phyloP scores from a whole-genome alignment of 371 early-diverging fungal species.

The Mucor irregularis region DNA sequence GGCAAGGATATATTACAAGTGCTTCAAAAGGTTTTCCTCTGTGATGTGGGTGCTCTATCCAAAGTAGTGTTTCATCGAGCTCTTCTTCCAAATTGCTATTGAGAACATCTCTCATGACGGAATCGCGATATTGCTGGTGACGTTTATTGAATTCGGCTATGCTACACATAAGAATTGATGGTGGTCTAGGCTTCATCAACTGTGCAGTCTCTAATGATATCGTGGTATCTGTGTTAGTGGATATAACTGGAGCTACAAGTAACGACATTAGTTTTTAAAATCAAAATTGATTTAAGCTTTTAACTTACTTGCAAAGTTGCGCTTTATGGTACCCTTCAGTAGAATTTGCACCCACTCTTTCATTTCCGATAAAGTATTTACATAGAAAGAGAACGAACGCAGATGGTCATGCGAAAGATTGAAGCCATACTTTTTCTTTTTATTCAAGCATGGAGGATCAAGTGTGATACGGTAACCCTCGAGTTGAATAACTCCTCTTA shows the following conservation, averaged over 20 bases:
- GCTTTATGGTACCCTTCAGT: constrained; percentile 69
- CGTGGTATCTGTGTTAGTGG: constrained; percentile 59
- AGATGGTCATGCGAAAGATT: constrained; percentile 60
- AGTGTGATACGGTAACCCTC: constrained; percentile 52
- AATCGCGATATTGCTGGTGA: not conserved
- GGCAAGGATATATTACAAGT: too few species aligned
- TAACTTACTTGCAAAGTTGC: constrained; percentile 28
- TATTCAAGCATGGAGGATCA: too few species aligned
- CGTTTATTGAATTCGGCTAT: too few species aligned
- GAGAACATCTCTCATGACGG: not conserved
- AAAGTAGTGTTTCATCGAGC: constrained; percentile 6
- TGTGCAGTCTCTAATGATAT: constrained; percentile 60
- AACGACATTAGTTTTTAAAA: too few species aligned
- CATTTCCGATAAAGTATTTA: constrained; percentile 50
- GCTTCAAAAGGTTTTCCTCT: too few species aligned
- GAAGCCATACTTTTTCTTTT: constrained; percentile 72
- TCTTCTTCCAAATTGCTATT: not conserved
- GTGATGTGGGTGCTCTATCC: constrained; percentile 17
- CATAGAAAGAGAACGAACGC: constrained; percentile 64
- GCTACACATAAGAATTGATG: constrained; percentile 38
- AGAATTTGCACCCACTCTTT: constrained; percentile 64
- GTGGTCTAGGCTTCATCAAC: constrained; percentile 61
- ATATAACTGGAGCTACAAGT: constrained; percentile 57
- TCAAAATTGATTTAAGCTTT: not conserved
- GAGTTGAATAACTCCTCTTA: constrained; percentile 59